phyloP scores from a whole-genome alignment of 805 yeast genomes.

The Allodekkera sacchari region DNA sequence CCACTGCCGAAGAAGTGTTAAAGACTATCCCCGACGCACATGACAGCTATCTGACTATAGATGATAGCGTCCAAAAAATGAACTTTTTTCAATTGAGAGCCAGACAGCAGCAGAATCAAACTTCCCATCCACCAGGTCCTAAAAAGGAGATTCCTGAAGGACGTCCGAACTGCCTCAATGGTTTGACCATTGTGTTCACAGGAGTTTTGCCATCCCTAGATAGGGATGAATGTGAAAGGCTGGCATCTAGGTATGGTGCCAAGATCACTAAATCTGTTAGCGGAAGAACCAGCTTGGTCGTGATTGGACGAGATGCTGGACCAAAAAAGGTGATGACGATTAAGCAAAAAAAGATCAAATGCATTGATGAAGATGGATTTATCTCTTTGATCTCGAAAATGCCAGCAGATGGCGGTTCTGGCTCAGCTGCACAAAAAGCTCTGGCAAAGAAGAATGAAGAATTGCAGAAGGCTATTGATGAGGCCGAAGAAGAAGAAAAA shows the following conservation, averaged over 20 bases:
- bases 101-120: constrained; percentile 26
- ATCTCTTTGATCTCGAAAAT: constrained; percentile 59
- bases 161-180: constrained; percentile 75
- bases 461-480: constrained; percentile 45
- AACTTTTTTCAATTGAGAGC: constrained; percentile 50
- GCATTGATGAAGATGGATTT: constrained; percentile 83
- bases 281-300: constrained; percentile 79
- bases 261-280: constrained; percentile 81
- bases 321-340: constrained; percentile 88
- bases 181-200: constrained; percentile 87
- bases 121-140: constrained; percentile 21
- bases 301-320: constrained; percentile 93
- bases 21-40: constrained; percentile 68
- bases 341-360: constrained; percentile 62
- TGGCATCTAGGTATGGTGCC: constrained; percentile 87
- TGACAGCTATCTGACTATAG: constrained; percentile 26
- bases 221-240: constrained; percentile 62
- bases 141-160: constrained; percentile 63
- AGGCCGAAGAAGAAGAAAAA: constrained; percentile 41
- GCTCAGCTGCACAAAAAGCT: constrained; percentile 71
- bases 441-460: constrained; percentile 61
- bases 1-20: constrained; percentile 47
- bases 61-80: constrained; percentile 43
- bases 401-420: constrained; percentile 91
- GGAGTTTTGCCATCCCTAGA: constrained; percentile 78